Base-by-base conservation (phyloP, 441 rosid species). In the Brassica hybrid region DNA sequence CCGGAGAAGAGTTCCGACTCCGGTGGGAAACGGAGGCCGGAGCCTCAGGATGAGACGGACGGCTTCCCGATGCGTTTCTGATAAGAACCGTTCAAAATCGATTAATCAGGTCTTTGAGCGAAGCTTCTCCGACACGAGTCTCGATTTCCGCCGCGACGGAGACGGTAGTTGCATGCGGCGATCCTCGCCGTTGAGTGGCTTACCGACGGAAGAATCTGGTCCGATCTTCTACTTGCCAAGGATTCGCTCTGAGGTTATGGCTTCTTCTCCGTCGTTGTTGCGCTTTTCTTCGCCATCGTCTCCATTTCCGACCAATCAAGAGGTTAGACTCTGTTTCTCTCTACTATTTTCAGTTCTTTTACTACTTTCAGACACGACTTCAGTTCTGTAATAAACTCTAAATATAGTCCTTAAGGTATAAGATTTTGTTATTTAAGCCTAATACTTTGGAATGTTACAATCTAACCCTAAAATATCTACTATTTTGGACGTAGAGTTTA, bases 81-180 rank as follows among this genome's bases (percentile, higher is more conserved):
- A 66, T 32, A 59, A 8, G 60, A 60, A 1, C 21, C 78, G 61
- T 0, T 7, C 52, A 4, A 72, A 67, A n/a, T 17, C 23, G 1
- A 16, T 1, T 1, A 60, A 65, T 65, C 45, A 6, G 0, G 74
- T 54, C 54, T 68, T 79, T 17, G 78, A 79, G 13, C 18, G 82
- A 73, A 79, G 82, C 75, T 73, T 61, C 12, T 79, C 82, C 8
- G 82, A 73, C 12, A 38, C 78, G 62, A 79, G 66, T 73, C 66
- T 79, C 1, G 16, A 67, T 17, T 57, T 43, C 25, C 78, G 65
- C 50, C 77, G 74, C 10, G 74, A 74, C 11, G 79, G 75, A 30
- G 68, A 69, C 9, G 58, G 67, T 74, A 57, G 4, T 54, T 1
- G 12, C 27, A 9, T 1, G 57, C 67, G 76, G 14, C 82, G 78